A percentile compares a stretch with the other conserved stretches of the same genome.
Conservation (phyloP, 192 early-diverging fungal species). For the Entomortierella lignicola region DNA sequence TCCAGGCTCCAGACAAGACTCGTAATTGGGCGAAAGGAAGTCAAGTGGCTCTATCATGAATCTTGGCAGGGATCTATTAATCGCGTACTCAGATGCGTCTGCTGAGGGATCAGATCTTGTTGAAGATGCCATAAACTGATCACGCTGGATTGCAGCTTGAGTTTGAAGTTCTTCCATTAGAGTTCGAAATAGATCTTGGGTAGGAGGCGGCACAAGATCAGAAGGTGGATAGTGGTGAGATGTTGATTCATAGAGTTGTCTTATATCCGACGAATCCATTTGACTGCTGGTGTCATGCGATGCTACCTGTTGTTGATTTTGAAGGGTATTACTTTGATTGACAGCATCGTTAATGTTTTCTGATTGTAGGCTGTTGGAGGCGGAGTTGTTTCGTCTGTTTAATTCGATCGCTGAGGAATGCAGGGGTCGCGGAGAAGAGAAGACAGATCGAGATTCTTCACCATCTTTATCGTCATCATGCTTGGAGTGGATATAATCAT, state of each 20-base stretch:
- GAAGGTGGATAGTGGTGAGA: constrained; percentile 19
- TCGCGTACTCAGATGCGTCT: constrained; percentile 2
- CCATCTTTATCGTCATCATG: constrained; percentile 37
- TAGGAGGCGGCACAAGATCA: constrained; percentile 36
- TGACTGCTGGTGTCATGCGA: background rate
- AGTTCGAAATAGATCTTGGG: constrained; percentile 46
- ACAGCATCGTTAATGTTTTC: background rate
- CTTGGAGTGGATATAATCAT: constrained; percentile 49
- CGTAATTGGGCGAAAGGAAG: constrained; percentile 31
- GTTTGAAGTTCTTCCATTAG: constrained; percentile 50
- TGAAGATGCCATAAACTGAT: constrained; percentile 22
- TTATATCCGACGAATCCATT: background rate
- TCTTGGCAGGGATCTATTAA: constrained; percentile 11
- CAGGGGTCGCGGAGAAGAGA: constrained; percentile 6
- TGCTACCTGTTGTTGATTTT: background rate
- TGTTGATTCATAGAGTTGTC: constrained; percentile 13
- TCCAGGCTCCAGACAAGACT: constrained; percentile 17
- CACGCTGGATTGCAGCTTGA: constrained; percentile 43
- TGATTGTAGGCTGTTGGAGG: background rate
- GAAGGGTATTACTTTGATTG: background rate
- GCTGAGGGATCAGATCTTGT: constrained; percentile 3
- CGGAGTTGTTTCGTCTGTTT: background rate
- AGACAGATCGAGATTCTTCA: constrained; percentile 4
- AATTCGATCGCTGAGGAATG: background rate
- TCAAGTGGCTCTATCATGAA: constrained; percentile 48